Evolutionary conservation across 1,284 basidiomycete species (phyloP).

Genomic region (Malassezia vespertilionis): DNA sequence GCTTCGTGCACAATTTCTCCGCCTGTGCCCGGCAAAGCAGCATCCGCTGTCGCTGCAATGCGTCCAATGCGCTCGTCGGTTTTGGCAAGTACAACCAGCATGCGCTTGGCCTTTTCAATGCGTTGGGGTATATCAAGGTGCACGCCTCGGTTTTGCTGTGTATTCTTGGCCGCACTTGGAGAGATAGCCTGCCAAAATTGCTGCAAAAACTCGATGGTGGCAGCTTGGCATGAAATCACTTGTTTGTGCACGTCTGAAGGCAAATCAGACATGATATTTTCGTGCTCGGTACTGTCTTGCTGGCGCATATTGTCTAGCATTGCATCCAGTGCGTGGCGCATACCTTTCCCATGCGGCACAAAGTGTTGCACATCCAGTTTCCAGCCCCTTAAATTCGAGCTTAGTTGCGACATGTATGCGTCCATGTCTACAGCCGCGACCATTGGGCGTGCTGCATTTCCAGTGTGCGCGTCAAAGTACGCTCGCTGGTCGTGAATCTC

Average conservation of each 20-base stretch:
- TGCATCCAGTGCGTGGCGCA: conserved; percentile 2
- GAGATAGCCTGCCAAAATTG: conserved; percentile 88
- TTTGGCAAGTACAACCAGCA: neutral
- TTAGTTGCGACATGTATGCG: neutral
- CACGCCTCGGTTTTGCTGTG: neutral
- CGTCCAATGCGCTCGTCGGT: neutral
- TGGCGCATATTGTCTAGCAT: conserved; percentile 19
- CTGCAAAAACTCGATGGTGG: conserved; percentile 85
- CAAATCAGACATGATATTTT: conserved; percentile 48
- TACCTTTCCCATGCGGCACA: neutral
- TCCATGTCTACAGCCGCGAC: neutral
- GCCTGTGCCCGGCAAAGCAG: conserved; percentile 5
- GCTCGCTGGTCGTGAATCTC: conserved; percentile 55
- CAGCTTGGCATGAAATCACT: conserved; percentile 77
- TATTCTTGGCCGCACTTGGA: conserved; percentile 49
- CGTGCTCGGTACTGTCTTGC: neutral
- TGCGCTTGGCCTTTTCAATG: conserved; percentile 1
- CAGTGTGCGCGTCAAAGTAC: conserved; percentile 27
- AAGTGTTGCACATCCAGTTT: conserved; percentile 1
- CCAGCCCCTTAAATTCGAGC: neutral
- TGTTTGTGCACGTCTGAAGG: conserved; percentile 66
- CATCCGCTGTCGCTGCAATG: conserved; percentile 8
- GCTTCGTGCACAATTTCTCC: conserved; percentile 7
- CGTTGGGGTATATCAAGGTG: neutral
- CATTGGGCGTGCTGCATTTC: conserved; percentile 1